Conservation (phyloP, 345 rosid genomes). For the Eucalyptus pauciflora region DNA sequence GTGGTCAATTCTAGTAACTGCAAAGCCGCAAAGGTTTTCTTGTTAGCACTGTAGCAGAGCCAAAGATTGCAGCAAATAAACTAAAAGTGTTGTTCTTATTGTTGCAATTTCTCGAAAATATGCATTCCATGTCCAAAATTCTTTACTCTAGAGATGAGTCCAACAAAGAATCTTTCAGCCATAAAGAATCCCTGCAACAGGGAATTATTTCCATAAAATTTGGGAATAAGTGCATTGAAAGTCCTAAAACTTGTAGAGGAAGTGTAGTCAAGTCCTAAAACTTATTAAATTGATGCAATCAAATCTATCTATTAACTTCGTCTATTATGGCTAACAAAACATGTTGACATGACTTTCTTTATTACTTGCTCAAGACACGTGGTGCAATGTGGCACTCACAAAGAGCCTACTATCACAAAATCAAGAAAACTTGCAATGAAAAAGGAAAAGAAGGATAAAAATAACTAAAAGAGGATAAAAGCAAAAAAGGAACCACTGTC, state of each 20-base stretch:
- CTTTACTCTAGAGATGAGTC: background rate
- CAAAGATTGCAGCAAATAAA: background rate
- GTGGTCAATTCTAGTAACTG: slow-evolving; percentile 64
- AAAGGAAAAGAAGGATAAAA: background rate
- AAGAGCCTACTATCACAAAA: background rate
- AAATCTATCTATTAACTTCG: background rate
- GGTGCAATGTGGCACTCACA: background rate
- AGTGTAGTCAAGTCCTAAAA: background rate
- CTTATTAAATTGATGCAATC: background rate
- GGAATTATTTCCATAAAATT: background rate
- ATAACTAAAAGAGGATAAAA: background rate
- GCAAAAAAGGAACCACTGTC: background rate
- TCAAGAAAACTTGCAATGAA: background rate
- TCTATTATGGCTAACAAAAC: background rate
- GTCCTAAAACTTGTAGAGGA: background rate
- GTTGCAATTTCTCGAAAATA: background rate
- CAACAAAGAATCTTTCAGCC: background rate
- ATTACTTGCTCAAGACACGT: background rate
- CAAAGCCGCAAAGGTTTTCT: background rate
- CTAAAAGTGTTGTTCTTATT: background rate
- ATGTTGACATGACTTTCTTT: background rate
- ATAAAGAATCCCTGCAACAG: background rate
- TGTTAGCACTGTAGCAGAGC: background rate
- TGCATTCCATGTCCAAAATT: background rate
- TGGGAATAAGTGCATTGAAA: background rate